A percentile compares a stretch with the other conserved stretches of the same genome.
phyloP scores from a whole-genome alignment of 2,329 filamentous ascomycete species.

The Podosphaera aphanis region DNA sequence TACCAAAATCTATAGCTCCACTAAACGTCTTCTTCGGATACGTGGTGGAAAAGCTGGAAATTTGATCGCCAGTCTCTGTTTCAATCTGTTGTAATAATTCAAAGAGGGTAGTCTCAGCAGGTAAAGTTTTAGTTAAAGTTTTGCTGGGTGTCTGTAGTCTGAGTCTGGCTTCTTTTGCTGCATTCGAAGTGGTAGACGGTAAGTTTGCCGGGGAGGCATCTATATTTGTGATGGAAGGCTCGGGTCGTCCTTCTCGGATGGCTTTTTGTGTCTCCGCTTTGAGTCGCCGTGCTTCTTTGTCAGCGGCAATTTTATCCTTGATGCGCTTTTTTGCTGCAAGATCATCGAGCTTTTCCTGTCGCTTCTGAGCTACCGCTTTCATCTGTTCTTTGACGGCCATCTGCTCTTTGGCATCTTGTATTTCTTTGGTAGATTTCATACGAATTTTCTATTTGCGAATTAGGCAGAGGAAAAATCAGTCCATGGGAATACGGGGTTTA shows the following conservation, averaged over 20 bases:
- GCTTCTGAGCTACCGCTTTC: slow-evolving; percentile 72
- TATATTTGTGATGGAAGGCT: slow-evolving; percentile 4
- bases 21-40: slow-evolving; percentile 68
- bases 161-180: slow-evolving; percentile 47
- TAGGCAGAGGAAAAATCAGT: slow-evolving; percentile 1
- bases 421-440: slow-evolving; percentile 71
- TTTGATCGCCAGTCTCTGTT: slow-evolving; percentile 47
- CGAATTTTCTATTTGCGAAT: slow-evolving; percentile 32
- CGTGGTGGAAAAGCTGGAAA: slow-evolving; percentile 60
- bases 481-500: slow-evolving; percentile 15
- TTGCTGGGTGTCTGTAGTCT: slow-evolving; percentile 55
- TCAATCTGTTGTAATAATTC: slow-evolving; percentile 63
- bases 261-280: slow-evolving; percentile 76
- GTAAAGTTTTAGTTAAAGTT: slow-evolving; percentile 67
- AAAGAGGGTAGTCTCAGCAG: slow-evolving; percentile 75
- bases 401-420: slow-evolving; percentile 75
- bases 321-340: slow-evolving; percentile 69
- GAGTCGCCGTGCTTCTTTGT: slow-evolving; percentile 69
- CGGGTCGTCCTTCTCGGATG: slow-evolving; percentile 51
- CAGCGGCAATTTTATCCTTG: slow-evolving; percentile 79
- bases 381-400: slow-evolving; percentile 70
- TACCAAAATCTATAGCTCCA: slow-evolving; percentile 50
- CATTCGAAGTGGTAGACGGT: slow-evolving; percentile 21
- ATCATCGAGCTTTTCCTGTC: slow-evolving; percentile 69
- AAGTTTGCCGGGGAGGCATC: slow-evolving; percentile 16